Conservation (phyloP, 2,329 filamentous ascomycete species). For the Chaetothyriales sp. region DNA sequence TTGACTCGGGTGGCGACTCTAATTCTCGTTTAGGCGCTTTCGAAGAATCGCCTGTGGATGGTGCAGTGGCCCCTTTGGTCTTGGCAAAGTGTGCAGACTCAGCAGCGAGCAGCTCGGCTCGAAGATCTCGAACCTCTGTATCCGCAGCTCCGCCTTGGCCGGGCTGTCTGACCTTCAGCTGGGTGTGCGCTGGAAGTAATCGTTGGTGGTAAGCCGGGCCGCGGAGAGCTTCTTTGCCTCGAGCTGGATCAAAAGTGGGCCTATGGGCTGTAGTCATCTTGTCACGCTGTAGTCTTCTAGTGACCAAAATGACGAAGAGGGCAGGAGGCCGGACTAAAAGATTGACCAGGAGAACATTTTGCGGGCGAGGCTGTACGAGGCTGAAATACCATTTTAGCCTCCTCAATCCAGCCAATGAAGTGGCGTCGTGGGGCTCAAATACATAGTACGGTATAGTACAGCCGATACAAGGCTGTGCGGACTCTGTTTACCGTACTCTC, state of each 20-base stretch:
- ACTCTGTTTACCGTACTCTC: no score
- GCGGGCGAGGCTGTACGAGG: neutral
- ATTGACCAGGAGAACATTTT: neutral
- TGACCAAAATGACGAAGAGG: neutral
- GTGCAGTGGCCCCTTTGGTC: constrained; percentile 37
- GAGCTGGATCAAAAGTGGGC: constrained; percentile 91
- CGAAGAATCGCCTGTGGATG: constrained; percentile 20
- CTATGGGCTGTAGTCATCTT: constrained; percentile 43
- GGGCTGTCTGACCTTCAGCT: constrained; percentile 76
- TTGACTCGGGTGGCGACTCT: constrained; percentile 30
- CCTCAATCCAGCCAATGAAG: neutral
- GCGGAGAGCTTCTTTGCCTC: constrained; percentile 85
- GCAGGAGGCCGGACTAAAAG: no score
- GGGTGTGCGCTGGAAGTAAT: constrained; percentile 82
- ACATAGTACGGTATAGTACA: neutral
- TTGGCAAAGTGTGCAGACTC: constrained; percentile 82
- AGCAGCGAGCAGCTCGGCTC: constrained; percentile 76
- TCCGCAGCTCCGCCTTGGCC: constrained; percentile 80
- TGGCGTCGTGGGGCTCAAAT: no score
- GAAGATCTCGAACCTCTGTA: constrained; percentile 58
- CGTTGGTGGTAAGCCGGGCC: constrained; percentile 94
- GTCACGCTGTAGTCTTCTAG: neutral
- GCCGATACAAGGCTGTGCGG: no score
- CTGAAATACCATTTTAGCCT: neutral
- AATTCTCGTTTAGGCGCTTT: constrained; percentile 48